Percentiles rank a stretch among this genome's conserved stretches.
phyloP scores from a whole-genome alignment of 441 rosid genomes.

The Pelargonium myrrhifolium region DNA sequence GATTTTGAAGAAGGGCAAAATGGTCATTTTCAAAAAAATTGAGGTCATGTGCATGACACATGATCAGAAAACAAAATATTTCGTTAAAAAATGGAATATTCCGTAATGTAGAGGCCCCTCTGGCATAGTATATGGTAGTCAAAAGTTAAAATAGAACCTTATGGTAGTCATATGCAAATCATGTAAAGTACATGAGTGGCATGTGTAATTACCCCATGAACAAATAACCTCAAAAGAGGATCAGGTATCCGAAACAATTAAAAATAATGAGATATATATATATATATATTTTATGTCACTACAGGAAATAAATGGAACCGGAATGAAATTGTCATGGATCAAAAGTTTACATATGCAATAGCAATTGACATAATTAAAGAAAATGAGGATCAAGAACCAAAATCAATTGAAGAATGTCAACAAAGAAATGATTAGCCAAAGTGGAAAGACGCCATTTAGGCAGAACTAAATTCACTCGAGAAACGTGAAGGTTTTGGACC shows the following conservation, averaged over 20 bases:
- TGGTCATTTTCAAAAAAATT: too few species aligned
- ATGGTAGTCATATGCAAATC: too few species aligned
- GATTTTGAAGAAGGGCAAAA: too few species aligned
- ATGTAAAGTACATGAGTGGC: too few species aligned
- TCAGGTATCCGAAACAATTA: not conserved
- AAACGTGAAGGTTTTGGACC: slow-evolving; percentile 6
- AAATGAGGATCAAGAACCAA: not conserved
- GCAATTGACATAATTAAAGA: not conserved
- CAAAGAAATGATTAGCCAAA: not conserved
- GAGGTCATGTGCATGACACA: too few species aligned
- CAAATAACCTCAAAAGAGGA: not conserved
- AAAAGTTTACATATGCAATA: not conserved
- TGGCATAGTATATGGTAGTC: too few species aligned
- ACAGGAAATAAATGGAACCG: not conserved
- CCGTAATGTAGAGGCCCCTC: too few species aligned
- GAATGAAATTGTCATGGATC: not conserved
- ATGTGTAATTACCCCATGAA: too few species aligned
- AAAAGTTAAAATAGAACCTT: too few species aligned
- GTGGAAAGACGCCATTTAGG: slow-evolving; percentile 4
- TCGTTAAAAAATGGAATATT: too few species aligned
- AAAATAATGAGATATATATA: not conserved
- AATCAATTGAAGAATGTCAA: not conserved
- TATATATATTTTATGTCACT: not conserved
- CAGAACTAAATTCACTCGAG: slow-evolving; percentile 3
- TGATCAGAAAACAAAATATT: too few species aligned